Conservation (phyloP, 441 rosid genomes). For the Populus hybrid region DNA sequence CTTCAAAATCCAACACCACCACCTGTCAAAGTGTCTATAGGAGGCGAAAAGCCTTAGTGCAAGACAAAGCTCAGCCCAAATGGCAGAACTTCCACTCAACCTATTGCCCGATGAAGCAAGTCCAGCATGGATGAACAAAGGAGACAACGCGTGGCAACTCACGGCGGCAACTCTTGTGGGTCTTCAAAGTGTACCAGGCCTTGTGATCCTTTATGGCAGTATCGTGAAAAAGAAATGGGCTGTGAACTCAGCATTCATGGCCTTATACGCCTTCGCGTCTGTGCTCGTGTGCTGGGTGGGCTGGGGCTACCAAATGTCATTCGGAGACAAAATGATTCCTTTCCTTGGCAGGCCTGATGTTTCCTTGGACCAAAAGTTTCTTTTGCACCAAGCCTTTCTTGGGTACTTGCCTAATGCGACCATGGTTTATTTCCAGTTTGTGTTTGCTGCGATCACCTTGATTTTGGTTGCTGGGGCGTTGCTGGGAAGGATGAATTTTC, state of each 20-base stretch:
- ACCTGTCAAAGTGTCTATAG: no score
- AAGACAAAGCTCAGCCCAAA: not conserved
- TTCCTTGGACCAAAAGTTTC: constrained; percentile 29
- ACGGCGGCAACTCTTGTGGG: no score
- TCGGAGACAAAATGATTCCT: constrained; percentile 31
- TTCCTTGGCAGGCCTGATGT: constrained; percentile 43
- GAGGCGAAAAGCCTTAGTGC: not conserved
- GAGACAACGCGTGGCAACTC: no score
- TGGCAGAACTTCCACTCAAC: constrained; percentile 34
- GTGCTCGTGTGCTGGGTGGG: constrained; percentile 65
- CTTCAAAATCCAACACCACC: not conserved
- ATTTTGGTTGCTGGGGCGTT: constrained; percentile 57
- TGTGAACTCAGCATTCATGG: constrained; percentile 72
- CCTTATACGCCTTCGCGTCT: constrained; percentile 64
- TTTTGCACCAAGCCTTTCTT: not conserved
- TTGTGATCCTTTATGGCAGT: constrained; percentile 61
- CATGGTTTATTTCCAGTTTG: constrained; percentile 56
- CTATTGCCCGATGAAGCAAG: constrained; percentile 28
- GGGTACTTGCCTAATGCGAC: constrained; percentile 47
- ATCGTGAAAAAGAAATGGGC: constrained; percentile 77
- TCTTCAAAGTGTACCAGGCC: no score
- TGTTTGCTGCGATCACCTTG: constrained; percentile 57
- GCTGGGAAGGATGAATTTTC: constrained; percentile 71
- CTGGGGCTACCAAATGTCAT: constrained; percentile 58
- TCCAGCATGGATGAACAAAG: constrained; percentile 49